Evolutionary conservation across 371 early-diverging fungal species (phyloP).

Genomic region (Dichotomocladium elegans): DNA sequence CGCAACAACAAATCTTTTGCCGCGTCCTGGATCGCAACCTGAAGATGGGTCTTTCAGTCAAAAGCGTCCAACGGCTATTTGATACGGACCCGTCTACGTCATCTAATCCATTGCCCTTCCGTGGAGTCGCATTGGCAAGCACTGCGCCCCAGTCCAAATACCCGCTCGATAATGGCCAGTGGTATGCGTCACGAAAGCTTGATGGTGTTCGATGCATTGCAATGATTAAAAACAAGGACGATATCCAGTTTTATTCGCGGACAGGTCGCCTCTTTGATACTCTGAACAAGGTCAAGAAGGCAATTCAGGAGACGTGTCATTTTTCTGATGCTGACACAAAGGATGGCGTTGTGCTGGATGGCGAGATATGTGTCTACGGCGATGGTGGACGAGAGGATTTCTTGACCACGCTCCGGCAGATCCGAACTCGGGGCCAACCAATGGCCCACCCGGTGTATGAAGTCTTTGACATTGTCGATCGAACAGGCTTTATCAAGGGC

Average conservation of each 20-base stretch:
- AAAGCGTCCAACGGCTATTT: conserved; percentile 26
- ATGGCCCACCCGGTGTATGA: conserved; percentile 46
- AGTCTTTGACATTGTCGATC: conserved; percentile 49
- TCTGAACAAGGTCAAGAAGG: conserved; percentile 27
- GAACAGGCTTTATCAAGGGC: conserved; percentile 26
- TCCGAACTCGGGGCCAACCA: conserved; percentile 20
- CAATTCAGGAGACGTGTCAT: conserved; percentile 25
- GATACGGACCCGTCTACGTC: not conserved
- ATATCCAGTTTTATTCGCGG: conserved; percentile 44
- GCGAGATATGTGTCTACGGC: conserved; percentile 51
- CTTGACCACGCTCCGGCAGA: conserved; percentile 21
- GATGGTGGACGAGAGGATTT: conserved; percentile 25
- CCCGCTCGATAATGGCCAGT: conserved; percentile 6
- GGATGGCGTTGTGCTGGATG: conserved; percentile 46
- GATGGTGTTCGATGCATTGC: conserved; percentile 59
- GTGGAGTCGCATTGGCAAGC: conserved; percentile 38
- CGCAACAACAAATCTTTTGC: conserved; percentile 36
- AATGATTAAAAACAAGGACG: conserved; percentile 16
- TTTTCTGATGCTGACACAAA: too few species aligned
- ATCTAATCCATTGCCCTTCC: not conserved
- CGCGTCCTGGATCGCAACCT: conserved; percentile 52
- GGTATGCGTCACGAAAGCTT: conserved; percentile 56
- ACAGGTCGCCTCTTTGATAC: conserved; percentile 41
- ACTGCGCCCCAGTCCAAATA: not conserved
- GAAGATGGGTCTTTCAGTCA: conserved; percentile 46